A percentile compares a stretch with the other conserved stretches of the same genome.
These are phyloP conservation scores for Pyrenochaeta sp. DNA, from an alignment of 2,329 filamentous ascomycete genomes.

Conservation along the genomic window DNA sequence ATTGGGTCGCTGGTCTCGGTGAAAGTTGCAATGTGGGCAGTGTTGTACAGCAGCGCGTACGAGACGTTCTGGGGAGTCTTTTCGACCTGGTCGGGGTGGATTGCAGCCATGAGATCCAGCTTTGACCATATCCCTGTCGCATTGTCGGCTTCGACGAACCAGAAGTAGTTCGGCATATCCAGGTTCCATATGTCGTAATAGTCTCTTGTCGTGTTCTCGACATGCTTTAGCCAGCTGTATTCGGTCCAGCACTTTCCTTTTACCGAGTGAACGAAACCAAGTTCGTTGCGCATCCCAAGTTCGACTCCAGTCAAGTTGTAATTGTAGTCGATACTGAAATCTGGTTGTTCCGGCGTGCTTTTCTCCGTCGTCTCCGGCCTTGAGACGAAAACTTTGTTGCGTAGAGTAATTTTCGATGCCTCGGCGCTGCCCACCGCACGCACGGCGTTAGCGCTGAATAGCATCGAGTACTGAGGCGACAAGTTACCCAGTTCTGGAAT, in stretches of 20 bases:
- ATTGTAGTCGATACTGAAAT: background rate
- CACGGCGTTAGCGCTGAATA: background rate
- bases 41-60: background rate
- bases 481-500: background rate
- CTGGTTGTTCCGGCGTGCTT: background rate
- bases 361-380: background rate
- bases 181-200: background rate
- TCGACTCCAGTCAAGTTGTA: background rate
- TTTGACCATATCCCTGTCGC: background rate
- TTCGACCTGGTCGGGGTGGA: background rate
- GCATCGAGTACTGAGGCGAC: background rate
- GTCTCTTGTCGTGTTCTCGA: background rate
- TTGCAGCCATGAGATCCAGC: background rate
- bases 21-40: background rate
- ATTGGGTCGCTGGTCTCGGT: slow-evolving; percentile 2
- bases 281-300: background rate
- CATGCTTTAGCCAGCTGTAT: background rate
- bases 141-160: background rate
- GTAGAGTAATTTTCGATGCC: background rate
- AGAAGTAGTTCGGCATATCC: background rate
- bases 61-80: background rate
- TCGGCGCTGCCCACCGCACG: background rate
- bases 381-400: background rate
- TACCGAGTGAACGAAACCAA: slow-evolving; percentile 1
- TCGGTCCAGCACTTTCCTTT: background rate